Conservation (phyloP, 73 alveolate species). For the Paraurostyla sp. region DNA sequence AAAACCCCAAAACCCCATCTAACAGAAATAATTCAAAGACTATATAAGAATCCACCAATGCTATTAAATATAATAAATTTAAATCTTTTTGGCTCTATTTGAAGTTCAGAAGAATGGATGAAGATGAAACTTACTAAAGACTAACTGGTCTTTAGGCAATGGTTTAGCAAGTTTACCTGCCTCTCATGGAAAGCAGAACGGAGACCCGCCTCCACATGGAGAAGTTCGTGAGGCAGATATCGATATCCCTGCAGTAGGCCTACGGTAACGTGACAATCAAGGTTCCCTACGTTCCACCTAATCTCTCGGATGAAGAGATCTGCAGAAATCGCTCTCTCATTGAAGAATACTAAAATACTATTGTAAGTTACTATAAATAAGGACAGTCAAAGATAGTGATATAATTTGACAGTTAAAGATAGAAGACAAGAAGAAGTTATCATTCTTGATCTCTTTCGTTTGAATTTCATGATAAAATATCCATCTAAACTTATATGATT, state of each 20-base stretch:
- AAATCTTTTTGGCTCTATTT: constrained; percentile 52
- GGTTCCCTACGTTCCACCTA: constrained; percentile 70
- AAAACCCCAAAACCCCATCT: constrained; percentile 45
- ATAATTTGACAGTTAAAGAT: neutral
- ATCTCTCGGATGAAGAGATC: constrained; percentile 61
- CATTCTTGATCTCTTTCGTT: neutral
- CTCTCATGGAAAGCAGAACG: constrained; percentile 65
- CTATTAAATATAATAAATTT: constrained; percentile 30
- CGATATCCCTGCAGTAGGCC: constrained; percentile 75
- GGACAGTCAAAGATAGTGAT: neutral
- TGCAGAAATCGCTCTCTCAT: constrained; percentile 60
- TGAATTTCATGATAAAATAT: neutral
- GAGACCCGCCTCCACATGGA: constrained; percentile 77
- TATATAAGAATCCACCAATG: neutral
- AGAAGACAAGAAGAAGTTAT: neutral
- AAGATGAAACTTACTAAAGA: constrained; percentile 67
- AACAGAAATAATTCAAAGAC: neutral
- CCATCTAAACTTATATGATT: neutral
- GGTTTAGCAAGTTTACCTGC: constrained; percentile 65
- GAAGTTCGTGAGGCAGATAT: constrained; percentile 77
- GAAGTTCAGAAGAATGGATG: constrained; percentile 44
- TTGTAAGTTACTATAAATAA: constrained; percentile 52
- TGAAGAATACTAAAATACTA: constrained; percentile 49
- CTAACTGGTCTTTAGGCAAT: constrained; percentile 54
- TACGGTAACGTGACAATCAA: constrained; percentile 80